phyloP scores from a whole-genome alignment of 176 grass and related monocot genomes.

The Lolium perenne region DNA sequence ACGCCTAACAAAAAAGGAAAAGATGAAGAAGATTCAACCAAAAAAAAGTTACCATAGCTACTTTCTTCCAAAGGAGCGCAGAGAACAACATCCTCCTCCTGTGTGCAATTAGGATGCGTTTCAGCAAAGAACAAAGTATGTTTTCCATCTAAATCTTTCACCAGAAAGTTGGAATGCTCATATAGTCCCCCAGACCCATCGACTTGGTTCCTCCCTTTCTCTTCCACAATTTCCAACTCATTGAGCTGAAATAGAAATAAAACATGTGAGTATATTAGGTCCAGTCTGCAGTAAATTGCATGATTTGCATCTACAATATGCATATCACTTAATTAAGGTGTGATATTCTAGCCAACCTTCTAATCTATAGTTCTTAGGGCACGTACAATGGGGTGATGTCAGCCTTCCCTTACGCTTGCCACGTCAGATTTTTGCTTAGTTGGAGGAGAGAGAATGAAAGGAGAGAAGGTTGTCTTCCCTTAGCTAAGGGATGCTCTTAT shows the following conservation, averaged over 20 bases:
- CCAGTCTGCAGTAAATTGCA: not conserved
- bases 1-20: not conserved
- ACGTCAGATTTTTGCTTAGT: too few relatives aligned
- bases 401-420: too few relatives aligned
- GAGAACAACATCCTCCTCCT: not conserved
- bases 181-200: not conserved
- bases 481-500: too few relatives aligned
- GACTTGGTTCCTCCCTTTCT: not conserved
- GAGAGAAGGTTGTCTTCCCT: too few relatives aligned
- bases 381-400: too few relatives aligned
- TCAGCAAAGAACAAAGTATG: constrained; percentile 18
- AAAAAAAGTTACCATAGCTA: not conserved
- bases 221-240: constrained; percentile 12
- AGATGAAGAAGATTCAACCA: not conserved
- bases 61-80: constrained; percentile 6
- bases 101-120: not conserved
- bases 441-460: too few relatives aligned
- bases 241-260: not conserved
- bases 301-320: not conserved
- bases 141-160: constrained; percentile 27
- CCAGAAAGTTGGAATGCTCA: not conserved
- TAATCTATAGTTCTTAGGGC: too few relatives aligned
- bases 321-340: not conserved
- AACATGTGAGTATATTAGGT: not conserved
- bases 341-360: not conserved